Base-by-base conservation (phyloP, 305 asterid genomes). In the Striga hermonthica region DNA sequence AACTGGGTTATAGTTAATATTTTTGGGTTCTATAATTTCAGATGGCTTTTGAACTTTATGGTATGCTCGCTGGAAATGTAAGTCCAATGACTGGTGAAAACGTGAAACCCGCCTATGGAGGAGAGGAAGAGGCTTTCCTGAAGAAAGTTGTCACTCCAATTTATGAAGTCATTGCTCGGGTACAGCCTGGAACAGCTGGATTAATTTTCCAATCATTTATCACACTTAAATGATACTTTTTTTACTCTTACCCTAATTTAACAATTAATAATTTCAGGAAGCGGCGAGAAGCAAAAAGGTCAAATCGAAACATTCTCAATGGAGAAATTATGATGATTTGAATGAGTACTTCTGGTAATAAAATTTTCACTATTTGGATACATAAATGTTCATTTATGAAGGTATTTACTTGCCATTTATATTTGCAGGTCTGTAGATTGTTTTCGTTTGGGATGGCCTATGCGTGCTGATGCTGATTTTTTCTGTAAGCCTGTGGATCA, bases 381-480 rank as follows among this genome's bases (percentile, higher is more conserved):
- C 64, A 10, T 53, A 22, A 1, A 31, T 59, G 50, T 49, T 71
- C 22, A 6, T 60, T 28, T 66, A 58, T 11, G 50, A 22, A 41
- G 66, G 49, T 48, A 48, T 65, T 70, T 54, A 54, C 31, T 28
- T 66, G 74, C 60, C 13, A 22, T 7, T 34, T 4, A 13, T 37
- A 69, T 16, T 41, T 71, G 40, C 78, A 93, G 99, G 99, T 88
- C 99, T 10, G 97, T 83, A 66, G 99, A 93, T 79, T 93, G 99
- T 83, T 93, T 93, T 76, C 89, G 96, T 38, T 74, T 93, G 76
- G 96, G 99, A 66, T 93, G 99, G 99, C 99, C 99, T 54, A 93
- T 93, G 97, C 97, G 96, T 4, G 97, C 97, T 66, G 95, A 93
- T 82, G 99, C 97, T 79, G 97, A 93, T 80, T 93, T 88, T 81